Conservation (phyloP, 768 basidiomycete species). For the Trametes coccinea region DNA sequence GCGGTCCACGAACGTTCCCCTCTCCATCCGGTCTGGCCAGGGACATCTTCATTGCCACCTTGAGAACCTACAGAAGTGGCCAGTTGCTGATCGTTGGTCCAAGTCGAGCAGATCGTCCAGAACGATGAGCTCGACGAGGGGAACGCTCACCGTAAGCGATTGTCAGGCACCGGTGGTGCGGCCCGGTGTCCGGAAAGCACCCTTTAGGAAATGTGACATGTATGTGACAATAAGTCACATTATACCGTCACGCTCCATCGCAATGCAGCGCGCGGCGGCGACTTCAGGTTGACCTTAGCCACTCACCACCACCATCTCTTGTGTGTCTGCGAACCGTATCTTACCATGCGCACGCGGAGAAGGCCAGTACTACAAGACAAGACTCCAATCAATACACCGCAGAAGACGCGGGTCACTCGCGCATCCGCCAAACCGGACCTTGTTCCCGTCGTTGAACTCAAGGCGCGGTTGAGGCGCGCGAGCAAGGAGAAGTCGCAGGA, state of each 20-base stretch:
- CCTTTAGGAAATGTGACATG: too few species aligned
- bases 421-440: slow-evolving; percentile 7
- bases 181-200: too few species aligned
- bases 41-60: background rate
- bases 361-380: slow-evolving; percentile 27
- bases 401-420: slow-evolving; percentile 11
- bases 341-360: slow-evolving; percentile 18
- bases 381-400: slow-evolving; percentile 30
- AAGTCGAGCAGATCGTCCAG: too few species aligned
- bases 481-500: background rate
- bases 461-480: slow-evolving; percentile 3
- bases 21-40: slow-evolving; percentile 1
- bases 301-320: background rate
- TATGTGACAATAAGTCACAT: too few species aligned
- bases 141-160: too few species aligned
- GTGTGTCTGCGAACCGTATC: background rate
- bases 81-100: too few species aligned
- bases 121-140: too few species aligned
- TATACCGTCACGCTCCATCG: too few species aligned
- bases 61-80: too few species aligned
- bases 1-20: slow-evolving; percentile 18
- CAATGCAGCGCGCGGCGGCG: too few species aligned
- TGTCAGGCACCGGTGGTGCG: too few species aligned
- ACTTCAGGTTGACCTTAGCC: background rate
- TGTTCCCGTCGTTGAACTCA: slow-evolving; percentile 20